A percentile compares a stretch with the other conserved stretches of the same genome.
These are phyloP conservation scores for Penicillium sp. DNA, from an alignment of 2,329 filamentous ascomycete species.

Conservation along the genomic window DNA sequence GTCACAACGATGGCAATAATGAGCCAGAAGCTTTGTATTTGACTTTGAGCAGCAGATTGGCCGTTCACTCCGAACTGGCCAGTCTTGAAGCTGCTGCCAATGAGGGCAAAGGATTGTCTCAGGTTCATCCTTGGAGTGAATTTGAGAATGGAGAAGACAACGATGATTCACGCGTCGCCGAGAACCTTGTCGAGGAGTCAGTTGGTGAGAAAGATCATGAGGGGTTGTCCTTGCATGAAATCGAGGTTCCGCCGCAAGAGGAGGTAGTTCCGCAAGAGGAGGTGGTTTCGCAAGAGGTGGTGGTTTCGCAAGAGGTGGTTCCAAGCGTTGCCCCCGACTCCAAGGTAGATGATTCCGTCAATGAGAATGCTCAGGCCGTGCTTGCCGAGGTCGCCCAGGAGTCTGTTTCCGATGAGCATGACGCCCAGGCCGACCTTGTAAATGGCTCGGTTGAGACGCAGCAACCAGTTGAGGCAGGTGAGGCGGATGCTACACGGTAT, in stretches of 20 bases:
- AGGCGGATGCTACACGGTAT: background rate
- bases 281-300: background rate
- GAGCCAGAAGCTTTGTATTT: conserved; percentile 61
- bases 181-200: conserved; percentile 8
- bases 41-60: conserved; percentile 56
- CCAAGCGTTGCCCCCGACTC: background rate
- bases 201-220: conserved; percentile 19
- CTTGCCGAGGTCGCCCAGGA: background rate
- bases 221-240: conserved; percentile 8
- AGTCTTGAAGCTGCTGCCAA: conserved; percentile 56
- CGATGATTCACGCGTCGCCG: conserved; percentile 7
- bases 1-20: conserved; percentile 59
- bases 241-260: background rate
- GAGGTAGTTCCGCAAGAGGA: background rate
- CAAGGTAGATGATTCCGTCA: background rate
- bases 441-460: background rate
- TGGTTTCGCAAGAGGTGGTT: background rate
- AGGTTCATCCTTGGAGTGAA: conserved; percentile 48
- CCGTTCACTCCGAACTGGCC: conserved; percentile 55
- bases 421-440: background rate
- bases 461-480: conserved; percentile 17
- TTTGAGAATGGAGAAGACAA: conserved; percentile 50
- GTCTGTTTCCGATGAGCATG: background rate
- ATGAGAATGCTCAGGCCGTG: background rate
- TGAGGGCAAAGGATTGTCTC: conserved; percentile 60